phyloP scores from a whole-genome alignment of 495 filamentous ascomycete species.

The Penicillium soppii region DNA sequence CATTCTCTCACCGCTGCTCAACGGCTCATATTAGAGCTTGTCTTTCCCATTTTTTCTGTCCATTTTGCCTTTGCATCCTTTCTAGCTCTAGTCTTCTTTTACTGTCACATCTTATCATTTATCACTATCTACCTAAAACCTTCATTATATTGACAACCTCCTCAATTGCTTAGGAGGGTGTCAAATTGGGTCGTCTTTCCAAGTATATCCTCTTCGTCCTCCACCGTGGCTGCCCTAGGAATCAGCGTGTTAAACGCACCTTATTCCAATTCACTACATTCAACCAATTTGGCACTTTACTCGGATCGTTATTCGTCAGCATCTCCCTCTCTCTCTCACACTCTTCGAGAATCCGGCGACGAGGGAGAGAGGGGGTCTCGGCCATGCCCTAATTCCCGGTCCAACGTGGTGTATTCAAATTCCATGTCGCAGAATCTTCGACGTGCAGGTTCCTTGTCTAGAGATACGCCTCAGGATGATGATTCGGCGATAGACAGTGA shows the following conservation, averaged over 20 bases:
- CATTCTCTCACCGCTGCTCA: constrained; percentile 29
- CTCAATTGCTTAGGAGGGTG: constrained; percentile 7
- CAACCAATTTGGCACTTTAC: constrained; percentile 34
- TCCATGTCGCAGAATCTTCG: constrained; percentile 51
- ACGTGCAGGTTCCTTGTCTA: constrained; percentile 31
- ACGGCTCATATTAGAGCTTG: constrained; percentile 17
- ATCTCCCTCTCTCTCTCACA: constrained; percentile 39
- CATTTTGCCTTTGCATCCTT: constrained; percentile 14
- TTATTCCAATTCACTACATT: constrained; percentile 26
- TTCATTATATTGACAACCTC: background rate
- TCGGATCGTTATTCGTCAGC: constrained; percentile 35
- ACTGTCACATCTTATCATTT: constrained; percentile 1
- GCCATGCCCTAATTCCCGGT: constrained; percentile 45
- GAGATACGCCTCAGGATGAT: constrained; percentile 26
- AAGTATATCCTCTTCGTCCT: constrained; percentile 7
- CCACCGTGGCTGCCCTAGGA: constrained; percentile 47
- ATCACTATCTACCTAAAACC: background rate
- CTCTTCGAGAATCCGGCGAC: constrained; percentile 34
- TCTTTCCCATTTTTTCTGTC: background rate
- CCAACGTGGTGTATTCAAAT: constrained; percentile 31
- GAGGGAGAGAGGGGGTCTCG: constrained; percentile 40
- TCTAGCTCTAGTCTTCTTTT: background rate
- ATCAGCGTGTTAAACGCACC: constrained; percentile 38
- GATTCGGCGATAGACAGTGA: constrained; percentile 30
- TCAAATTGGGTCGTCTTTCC: constrained; percentile 1